phyloP scores from a whole-genome alignment of 768 basidiomycete species.

The Boletus sp. region DNA sequence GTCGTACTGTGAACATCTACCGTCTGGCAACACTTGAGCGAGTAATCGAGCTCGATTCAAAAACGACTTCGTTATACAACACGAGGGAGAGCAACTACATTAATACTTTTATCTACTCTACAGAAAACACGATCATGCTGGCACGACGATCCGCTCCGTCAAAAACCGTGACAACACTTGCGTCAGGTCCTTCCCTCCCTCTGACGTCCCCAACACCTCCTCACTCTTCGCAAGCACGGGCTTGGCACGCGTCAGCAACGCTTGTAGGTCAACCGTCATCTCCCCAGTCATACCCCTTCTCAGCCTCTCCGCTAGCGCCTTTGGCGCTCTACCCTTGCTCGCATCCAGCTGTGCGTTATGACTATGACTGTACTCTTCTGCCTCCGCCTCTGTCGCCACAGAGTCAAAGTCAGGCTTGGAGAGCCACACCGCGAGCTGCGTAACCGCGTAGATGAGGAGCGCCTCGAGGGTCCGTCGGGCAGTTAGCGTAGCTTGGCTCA shows the following conservation, averaged over 20 bases:
- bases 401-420: conserved; percentile 67
- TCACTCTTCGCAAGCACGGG: conserved; percentile 61
- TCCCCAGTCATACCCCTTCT: conserved; percentile 78
- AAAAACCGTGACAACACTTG: conserved; percentile 61
- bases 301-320: conserved; percentile 60
- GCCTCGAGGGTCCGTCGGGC: conserved; percentile 64
- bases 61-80: neutral
- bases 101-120: conserved; percentile 10
- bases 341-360: conserved; percentile 18
- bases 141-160: conserved; percentile 52
- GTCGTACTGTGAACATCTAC: no score
- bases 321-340: conserved; percentile 39
- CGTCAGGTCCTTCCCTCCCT: conserved; percentile 50
- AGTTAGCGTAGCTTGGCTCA: conserved; percentile 54
- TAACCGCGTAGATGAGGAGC: conserved; percentile 65
- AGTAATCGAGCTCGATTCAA: neutral
- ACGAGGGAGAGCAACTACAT: conserved; percentile 3
- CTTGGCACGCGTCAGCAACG: conserved; percentile 61
- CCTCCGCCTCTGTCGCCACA: conserved; percentile 39
- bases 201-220: conserved; percentile 39
- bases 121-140: conserved; percentile 28
- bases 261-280: conserved; percentile 69
- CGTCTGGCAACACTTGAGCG: no score
- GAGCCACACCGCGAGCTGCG: conserved; percentile 78
- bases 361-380: conserved; percentile 36